These are phyloP conservation scores for Lolium rigidum DNA, from an alignment of 176 grass and related monocot species.

Conservation along the genomic window DNA sequence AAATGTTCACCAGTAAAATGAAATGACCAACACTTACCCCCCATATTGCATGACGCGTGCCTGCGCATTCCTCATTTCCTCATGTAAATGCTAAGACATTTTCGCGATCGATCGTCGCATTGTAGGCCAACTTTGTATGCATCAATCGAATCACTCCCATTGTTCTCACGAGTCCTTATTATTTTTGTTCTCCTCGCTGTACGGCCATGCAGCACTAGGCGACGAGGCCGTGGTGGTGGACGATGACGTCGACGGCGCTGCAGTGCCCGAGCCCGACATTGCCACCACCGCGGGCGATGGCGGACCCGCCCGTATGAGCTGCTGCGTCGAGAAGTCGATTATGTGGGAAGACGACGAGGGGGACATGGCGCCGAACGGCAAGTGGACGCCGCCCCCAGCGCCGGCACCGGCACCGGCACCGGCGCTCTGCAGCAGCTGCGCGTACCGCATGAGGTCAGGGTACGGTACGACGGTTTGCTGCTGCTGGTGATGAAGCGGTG, in stretches of 20 bases:
- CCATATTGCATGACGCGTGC: constrained; percentile 63
- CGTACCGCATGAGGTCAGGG: constrained; percentile 83
- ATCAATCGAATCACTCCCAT: constrained; percentile 30
- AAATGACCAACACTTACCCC: constrained; percentile 53
- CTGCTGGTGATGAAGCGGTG: constrained; percentile 2
- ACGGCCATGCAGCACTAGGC: constrained; percentile 56
- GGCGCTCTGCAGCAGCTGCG: constrained; percentile 79
- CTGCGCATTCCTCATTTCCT: constrained; percentile 9
- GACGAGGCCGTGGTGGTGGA: constrained; percentile 51
- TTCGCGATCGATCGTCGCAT: neutral
- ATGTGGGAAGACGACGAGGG: constrained; percentile 47
- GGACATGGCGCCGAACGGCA: constrained; percentile 45
- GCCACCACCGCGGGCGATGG: constrained; percentile 32
- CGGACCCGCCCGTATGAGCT: constrained; percentile 47
- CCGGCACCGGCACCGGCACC: constrained; percentile 21
- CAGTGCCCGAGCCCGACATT: constrained; percentile 35
- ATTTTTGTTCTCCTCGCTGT: constrained; percentile 44
- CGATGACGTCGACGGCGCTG: constrained; percentile 41
- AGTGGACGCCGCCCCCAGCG: constrained; percentile 19
- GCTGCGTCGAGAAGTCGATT: constrained; percentile 68
- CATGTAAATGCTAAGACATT: neutral
- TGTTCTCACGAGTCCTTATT: constrained; percentile 42
- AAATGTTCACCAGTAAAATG: constrained; percentile 31
- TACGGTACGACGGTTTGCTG: constrained; percentile 48
- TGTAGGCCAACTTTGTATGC: constrained; percentile 17